phyloP scores from a whole-genome alignment of 2,329 filamentous ascomycete species.

The Chlorencoelia australis region DNA sequence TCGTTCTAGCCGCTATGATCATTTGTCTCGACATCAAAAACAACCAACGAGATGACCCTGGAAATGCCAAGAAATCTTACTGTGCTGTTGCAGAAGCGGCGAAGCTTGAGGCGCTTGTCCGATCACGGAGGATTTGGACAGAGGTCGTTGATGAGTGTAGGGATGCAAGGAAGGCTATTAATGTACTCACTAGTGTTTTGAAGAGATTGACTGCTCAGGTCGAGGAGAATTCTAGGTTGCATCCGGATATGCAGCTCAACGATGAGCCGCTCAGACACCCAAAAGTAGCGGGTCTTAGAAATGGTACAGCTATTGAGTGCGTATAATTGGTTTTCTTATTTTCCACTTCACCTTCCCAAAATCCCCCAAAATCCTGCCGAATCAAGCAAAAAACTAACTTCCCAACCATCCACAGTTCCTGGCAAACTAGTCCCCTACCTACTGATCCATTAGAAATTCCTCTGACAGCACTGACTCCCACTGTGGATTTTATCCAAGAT shows the following conservation, averaged over 20 bases:
- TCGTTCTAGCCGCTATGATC: constrained; percentile 50
- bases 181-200: constrained; percentile 14
- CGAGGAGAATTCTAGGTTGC: not conserved
- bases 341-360: too few relatives aligned
- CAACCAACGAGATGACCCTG: constrained; percentile 1
- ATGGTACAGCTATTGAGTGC: too few relatives aligned
- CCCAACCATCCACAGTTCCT: constrained; percentile 1
- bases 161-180: constrained; percentile 16
- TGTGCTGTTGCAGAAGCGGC: constrained; percentile 12
- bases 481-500: constrained; percentile 8
- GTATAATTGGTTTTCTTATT: too few relatives aligned
- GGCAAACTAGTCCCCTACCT: constrained; percentile 9
- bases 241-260: too few relatives aligned
- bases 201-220: constrained; percentile 8
- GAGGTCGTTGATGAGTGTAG: constrained; percentile 16
- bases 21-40: constrained; percentile 37
- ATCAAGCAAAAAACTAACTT: not conserved
- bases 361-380: too few relatives aligned
- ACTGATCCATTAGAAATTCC: constrained; percentile 3
- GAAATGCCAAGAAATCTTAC: constrained; percentile 1
- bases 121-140: constrained; percentile 17
- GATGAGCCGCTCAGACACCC: too few relatives aligned
- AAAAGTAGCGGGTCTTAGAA: too few relatives aligned
- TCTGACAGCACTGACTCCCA: not conserved
- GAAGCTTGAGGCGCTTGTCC: constrained; percentile 15